Conservation (phyloP, 192 early-diverging fungal genomes). For the Haplosporangium gracile region DNA sequence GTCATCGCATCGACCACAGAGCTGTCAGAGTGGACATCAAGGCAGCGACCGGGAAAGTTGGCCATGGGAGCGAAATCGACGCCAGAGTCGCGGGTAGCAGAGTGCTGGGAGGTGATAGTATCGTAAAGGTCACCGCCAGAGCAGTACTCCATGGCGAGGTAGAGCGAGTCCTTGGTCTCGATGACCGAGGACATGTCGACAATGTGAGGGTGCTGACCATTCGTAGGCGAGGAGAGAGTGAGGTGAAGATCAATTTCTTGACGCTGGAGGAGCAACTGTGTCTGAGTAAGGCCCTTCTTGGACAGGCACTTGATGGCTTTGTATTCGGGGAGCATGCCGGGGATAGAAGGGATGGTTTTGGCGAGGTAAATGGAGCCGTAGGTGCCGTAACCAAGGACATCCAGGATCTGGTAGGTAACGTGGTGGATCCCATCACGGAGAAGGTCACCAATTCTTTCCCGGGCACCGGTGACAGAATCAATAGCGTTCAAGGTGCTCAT, state of each 20-base stretch:
- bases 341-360: constrained; percentile 30
- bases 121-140: constrained; percentile 96
- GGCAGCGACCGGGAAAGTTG: constrained; percentile 9
- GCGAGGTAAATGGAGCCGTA: constrained; percentile 82
- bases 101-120: constrained; percentile 88
- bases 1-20: constrained; percentile 76
- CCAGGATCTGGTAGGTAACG: constrained; percentile 59
- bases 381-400: constrained; percentile 76
- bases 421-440: constrained; percentile 36
- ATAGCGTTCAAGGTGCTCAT: constrained; percentile 40
- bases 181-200: constrained; percentile 91
- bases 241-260: constrained; percentile 72
- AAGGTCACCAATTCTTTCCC: constrained; percentile 33
- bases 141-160: constrained; percentile 96
- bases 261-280: constrained; percentile 66
- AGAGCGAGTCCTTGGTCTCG: constrained; percentile 88
- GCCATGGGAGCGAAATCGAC: constrained; percentile 28
- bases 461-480: constrained; percentile 47
- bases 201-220: constrained; percentile 80
- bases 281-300: constrained; percentile 55
- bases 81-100: constrained; percentile 61
- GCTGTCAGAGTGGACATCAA: constrained; percentile 48
- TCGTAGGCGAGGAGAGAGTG: constrained; percentile 54
- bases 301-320: constrained; percentile 75
- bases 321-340: constrained; percentile 54